Percentiles rank a stretch among this genome's conserved stretches.
phyloP scores from a whole-genome alignment of 2,329 filamentous ascomycete species.

The Diaporthe ilicicola region DNA sequence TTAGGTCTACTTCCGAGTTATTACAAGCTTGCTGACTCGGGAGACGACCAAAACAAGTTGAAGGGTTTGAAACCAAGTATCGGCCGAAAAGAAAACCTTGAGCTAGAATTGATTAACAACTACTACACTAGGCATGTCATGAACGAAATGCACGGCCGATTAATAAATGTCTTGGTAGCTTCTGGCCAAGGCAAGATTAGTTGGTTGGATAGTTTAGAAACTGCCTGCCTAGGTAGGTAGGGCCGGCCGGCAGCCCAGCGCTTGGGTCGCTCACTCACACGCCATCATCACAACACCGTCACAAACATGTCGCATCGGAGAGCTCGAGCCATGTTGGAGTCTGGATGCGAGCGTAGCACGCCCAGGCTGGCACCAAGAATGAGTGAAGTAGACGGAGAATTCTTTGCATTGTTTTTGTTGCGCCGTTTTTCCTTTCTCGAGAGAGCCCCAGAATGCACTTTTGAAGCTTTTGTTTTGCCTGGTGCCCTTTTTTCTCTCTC shows the following conservation, averaged over 20 bases:
- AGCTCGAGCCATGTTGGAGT: not conserved
- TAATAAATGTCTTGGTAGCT: not conserved
- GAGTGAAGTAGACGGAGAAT: slow-evolving; percentile 15
- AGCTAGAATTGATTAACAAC: not conserved
- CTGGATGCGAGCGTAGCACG: not conserved
- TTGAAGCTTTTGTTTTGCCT: slow-evolving; percentile 21
- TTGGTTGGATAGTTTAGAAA: too few relatives aligned
- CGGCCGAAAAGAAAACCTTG: not conserved
- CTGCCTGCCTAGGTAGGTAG: too few relatives aligned
- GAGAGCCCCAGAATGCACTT: slow-evolving; percentile 5
- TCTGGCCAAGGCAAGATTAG: too few relatives aligned
- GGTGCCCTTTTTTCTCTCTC: slow-evolving; percentile 8
- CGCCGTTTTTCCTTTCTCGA: not conserved
- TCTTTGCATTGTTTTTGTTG: slow-evolving; percentile 25
- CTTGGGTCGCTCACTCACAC: too few relatives aligned
- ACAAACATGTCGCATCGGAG: not conserved
- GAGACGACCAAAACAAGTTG: too few relatives aligned
- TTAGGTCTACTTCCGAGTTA: too few relatives aligned
- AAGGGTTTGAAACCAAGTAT: too few relatives aligned
- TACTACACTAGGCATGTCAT: not conserved
- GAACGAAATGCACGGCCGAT: not conserved
- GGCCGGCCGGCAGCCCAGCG: too few relatives aligned
- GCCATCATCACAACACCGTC: not conserved
- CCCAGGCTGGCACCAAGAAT: not conserved
- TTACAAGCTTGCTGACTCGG: slow-evolving; percentile 8